Conservation (phyloP, 2,329 filamentous ascomycete genomes). For the Fusarium succisae region DNA sequence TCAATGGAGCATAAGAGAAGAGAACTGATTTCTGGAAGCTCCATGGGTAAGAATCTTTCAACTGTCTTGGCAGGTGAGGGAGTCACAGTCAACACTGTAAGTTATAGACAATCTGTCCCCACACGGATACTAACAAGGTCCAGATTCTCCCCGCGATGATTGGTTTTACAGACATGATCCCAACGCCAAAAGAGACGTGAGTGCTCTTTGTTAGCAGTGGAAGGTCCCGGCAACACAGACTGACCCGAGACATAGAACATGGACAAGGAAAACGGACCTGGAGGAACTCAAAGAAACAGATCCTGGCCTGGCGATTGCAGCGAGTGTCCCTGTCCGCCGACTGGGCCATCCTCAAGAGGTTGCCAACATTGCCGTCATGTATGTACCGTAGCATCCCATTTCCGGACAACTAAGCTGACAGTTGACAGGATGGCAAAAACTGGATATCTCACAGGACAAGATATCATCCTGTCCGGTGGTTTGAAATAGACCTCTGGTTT, state of each 20-base stretch:
- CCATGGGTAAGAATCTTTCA: conserved; percentile 48
- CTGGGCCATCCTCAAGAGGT: conserved; percentile 49
- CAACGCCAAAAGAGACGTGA: conserved; percentile 45
- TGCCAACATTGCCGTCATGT: conserved; percentile 49
- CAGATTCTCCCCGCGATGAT: conserved; percentile 49
- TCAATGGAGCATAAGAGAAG: neutral
- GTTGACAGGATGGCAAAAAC: conserved; percentile 25
- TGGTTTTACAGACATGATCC: conserved; percentile 49
- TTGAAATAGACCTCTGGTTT: neutral
- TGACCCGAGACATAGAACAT: conserved; percentile 30
- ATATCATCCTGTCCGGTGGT: conserved; percentile 20
- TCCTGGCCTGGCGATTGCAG: conserved; percentile 48
- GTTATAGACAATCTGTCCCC: neutral
- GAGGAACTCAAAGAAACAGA: conserved; percentile 45
- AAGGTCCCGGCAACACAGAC: too few species aligned
- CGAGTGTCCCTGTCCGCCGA: conserved; percentile 47
- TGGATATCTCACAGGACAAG: conserved; percentile 23
- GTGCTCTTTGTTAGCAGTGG: neutral
- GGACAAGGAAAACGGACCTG: conserved; percentile 45
- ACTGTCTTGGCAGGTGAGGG: conserved; percentile 47
- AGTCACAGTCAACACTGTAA: conserved; percentile 48
- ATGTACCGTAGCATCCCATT: too few species aligned
- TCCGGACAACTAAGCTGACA: too few species aligned
- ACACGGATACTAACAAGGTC: rapidly evolving
- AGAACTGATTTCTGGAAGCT: conserved; percentile 31